Evolutionary conservation across 768 basidiomycete species (phyloP), one percentile per base, ranked within the genome.

Genomic region (Phanerodontia chrysosporium): DNA sequence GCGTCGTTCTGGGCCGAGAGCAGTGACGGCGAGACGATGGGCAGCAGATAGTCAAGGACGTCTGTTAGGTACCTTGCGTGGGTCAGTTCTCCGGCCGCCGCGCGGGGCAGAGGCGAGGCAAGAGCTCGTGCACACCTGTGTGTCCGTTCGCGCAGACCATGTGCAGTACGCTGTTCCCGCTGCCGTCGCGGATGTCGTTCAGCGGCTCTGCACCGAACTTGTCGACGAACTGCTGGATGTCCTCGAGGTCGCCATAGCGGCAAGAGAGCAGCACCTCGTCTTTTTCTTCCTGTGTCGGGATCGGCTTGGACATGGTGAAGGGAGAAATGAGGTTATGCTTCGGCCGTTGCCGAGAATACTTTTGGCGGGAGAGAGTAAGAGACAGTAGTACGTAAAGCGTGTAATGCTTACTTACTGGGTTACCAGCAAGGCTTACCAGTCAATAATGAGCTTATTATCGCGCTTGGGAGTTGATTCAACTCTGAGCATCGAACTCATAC

Each of bases 131-230:
- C 78, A 75, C 66, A 95, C 95, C 92, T 74, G 76, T 65, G 77
- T 97, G 95, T 0, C 95, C 95, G 72, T 98, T 98, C 1, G 82
- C 95, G 58, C 83, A 85, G 14, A 82, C 78, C 94, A 96, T 96
- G 71, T 97, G 95, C 39, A 97, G 74, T 42, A 86, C 74, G 1
- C 82, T 85, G 75, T 94, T 97, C 39, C 83, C 87, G 67, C 89
- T 83, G 45, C 86, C 86, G 74, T 96, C 95, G 44, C 78, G 81
- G 13, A 84, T 72, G 36, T 70, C 67, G 39, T 72, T 72, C 13
- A 92, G 73, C 0, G 79, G 58, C 5, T 74, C 74, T 1, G 73
- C 58, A 10, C 89, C 86, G 69, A 84, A 88, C 36, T 76, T 74
- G 22, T 78, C 70, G 27, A 90, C 74, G 62, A 90, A 95, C 2